Conservation (phyloP, 306 rosid genomes). For the Citrullus amarus region DNA sequence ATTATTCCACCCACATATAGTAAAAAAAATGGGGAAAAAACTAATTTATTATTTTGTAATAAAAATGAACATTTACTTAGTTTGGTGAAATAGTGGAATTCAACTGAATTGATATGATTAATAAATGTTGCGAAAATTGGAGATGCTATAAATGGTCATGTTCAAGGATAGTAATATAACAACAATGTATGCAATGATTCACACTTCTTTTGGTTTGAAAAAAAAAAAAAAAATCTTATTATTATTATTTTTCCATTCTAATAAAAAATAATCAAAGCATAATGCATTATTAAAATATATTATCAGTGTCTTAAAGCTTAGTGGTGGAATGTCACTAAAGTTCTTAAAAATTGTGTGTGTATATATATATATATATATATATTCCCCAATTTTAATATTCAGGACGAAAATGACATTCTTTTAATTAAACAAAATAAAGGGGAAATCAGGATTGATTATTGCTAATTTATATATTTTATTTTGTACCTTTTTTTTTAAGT, state of each 20-base stretch:
- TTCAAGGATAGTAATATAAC: background rate
- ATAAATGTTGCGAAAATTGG: background rate
- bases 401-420: background rate
- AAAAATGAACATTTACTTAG: too few relatives aligned
- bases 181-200: background rate
- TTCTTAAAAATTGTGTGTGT: background rate
- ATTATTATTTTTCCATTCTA: background rate
- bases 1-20: too few relatives aligned
- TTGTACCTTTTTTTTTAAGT: background rate
- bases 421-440: too few relatives aligned
- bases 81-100: background rate
- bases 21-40: too few relatives aligned
- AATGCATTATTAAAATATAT: background rate
- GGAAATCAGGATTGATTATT: background rate
- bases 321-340: slow-evolving; percentile 6
- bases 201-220: background rate
- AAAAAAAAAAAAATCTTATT: too few relatives aligned
- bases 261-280: background rate
- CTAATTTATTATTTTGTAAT: too few relatives aligned
- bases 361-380: too few relatives aligned
- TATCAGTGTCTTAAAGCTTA: background rate
- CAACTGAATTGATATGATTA: background rate
- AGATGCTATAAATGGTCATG: background rate
- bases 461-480: background rate
- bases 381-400: background rate